phyloP scores from a whole-genome alignment of 805 yeast genomes.

The Myxozyma mucilagina region DNA sequence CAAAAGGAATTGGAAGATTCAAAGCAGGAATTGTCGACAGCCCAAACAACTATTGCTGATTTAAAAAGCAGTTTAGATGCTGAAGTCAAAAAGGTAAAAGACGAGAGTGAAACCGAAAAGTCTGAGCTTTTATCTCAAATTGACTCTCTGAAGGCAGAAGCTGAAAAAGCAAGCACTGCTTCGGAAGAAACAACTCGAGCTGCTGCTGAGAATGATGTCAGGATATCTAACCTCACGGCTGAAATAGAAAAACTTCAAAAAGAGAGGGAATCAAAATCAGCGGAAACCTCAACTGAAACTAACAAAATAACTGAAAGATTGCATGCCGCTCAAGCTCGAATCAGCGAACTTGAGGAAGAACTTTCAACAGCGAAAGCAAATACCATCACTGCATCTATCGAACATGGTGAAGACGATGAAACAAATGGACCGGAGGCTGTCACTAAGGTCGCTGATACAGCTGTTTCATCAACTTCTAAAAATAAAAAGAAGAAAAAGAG shows the following conservation, averaged over 20 bases:
- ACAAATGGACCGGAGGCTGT: background rate
- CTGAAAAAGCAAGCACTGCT: background rate
- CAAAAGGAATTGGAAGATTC: background rate
- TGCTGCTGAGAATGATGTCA: background rate
- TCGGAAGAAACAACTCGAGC: background rate
- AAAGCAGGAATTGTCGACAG: background rate
- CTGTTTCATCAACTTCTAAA: slow-evolving; percentile 9
- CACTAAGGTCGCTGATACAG: background rate
- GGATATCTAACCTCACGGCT: slow-evolving; percentile 29
- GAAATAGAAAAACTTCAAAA: slow-evolving; percentile 10
- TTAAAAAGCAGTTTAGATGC: background rate
- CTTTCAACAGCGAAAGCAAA: background rate
- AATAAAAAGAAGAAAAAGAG: slow-evolving; percentile 40
- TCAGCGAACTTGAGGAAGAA: slow-evolving; percentile 23
- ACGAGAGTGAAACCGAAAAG: slow-evolving; percentile 18
- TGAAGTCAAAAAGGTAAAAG: slow-evolving; percentile 4
- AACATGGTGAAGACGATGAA: background rate
- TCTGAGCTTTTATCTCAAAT: slow-evolving; percentile 28
- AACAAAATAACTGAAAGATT: background rate
- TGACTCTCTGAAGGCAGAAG: background rate
- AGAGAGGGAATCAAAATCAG: background rate
- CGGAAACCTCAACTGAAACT: background rate
- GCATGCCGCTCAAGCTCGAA: slow-evolving; percentile 5
- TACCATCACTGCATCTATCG: background rate
- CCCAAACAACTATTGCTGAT: background rate